Percentiles rank a stretch among this genome's conserved stretches.
Conservation (phyloP, 371 early-diverging fungal genomes). For the Mucor lusitanicus region DNA sequence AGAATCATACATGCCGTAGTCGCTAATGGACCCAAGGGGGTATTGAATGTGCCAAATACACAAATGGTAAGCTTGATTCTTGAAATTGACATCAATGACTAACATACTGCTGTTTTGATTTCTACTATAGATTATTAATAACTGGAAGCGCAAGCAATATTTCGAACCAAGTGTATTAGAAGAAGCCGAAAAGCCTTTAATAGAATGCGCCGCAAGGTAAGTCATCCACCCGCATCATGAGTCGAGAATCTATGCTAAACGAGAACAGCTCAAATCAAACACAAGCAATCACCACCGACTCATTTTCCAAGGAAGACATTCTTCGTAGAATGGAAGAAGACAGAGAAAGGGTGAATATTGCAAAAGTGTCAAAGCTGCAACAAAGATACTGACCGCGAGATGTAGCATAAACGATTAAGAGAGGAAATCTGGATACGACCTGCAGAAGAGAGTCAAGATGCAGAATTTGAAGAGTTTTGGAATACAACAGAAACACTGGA, state of each 20-base stretch:
- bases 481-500: conserved; percentile 61
- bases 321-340: conserved; percentile 80
- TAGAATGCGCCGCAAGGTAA: conserved; percentile 49
- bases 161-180: conserved; percentile 48
- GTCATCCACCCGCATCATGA: too few relatives aligned
- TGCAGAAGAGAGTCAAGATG: conserved; percentile 55
- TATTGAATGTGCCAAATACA: conserved; percentile 69
- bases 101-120: not conserved
- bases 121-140: conserved; percentile 34
- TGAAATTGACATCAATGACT: not conserved
- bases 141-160: conserved; percentile 46
- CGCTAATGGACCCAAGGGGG: conserved; percentile 67
- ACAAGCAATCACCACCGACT: conserved; percentile 28
- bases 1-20: conserved; percentile 62
- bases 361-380: not conserved
- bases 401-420: conserved; percentile 67
- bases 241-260: not conserved
- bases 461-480: conserved; percentile 69
- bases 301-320: conserved; percentile 66
- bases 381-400: not conserved
- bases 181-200: conserved; percentile 51
- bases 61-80: conserved; percentile 53
- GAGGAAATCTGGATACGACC: conserved; percentile 80
- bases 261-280: conserved; percentile 2
- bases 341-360: conserved; percentile 59